These are phyloP conservation scores for Sambucus nigra DNA, from an alignment of 129 eudicot genomes.

Conservation along the genomic window DNA sequence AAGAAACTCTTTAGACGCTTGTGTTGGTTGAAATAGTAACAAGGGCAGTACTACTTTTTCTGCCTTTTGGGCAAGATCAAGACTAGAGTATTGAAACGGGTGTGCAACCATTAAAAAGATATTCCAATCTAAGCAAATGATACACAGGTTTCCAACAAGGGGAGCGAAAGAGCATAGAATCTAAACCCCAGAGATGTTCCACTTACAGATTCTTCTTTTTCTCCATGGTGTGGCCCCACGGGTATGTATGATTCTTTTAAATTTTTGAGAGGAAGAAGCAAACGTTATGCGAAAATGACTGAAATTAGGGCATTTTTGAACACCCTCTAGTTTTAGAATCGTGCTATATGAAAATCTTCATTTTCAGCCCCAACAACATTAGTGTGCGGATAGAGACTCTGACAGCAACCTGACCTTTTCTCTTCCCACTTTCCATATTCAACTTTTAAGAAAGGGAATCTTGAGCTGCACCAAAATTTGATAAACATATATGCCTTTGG, in stretches of 20 bases:
- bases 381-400: too few species aligned
- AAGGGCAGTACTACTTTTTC: background rate
- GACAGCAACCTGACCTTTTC: too few species aligned
- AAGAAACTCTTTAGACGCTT: background rate
- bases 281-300: constrained; percentile 15
- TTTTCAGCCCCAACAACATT: too few species aligned
- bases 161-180: background rate
- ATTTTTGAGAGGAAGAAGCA: constrained; percentile 13
- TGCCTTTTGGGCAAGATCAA: background rate
- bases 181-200: constrained; percentile 14
- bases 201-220: constrained; percentile 21
- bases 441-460: too few species aligned
- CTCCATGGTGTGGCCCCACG: constrained; percentile 13
- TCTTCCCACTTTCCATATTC: too few species aligned
- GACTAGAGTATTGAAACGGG: background rate
- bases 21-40: background rate
- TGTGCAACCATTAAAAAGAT: too few species aligned
- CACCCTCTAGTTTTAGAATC: too few species aligned
- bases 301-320: background rate
- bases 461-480: too few species aligned
- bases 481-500: too few species aligned
- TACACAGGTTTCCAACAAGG: background rate
- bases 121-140: too few species aligned
- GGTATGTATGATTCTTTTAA: constrained; percentile 7
- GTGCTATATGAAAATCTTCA: too few species aligned